phyloP scores from a whole-genome alignment of 2,329 filamentous ascomycete species.

The Epicoccum nigrum region DNA sequence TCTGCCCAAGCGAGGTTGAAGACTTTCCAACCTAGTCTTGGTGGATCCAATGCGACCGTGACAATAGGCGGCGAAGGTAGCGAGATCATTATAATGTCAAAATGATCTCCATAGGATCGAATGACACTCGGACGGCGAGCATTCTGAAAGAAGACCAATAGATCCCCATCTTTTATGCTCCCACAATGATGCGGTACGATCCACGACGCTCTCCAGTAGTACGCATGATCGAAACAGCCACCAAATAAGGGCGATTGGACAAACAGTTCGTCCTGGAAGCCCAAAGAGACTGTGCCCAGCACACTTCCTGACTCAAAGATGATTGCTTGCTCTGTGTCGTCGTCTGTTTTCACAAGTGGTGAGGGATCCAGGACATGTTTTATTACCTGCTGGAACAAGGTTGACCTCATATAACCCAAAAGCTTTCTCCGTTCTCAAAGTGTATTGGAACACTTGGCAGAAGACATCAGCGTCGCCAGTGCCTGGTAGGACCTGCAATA shows the following conservation, averaged over 20 bases:
- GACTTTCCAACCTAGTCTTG: background rate
- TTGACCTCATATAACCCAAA: constrained; percentile 3
- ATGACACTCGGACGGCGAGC: background rate
- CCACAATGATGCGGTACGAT: background rate
- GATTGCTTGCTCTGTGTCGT: background rate
- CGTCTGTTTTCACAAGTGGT: background rate
- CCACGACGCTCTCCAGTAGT: background rate
- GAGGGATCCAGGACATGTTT: background rate
- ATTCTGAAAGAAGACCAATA: background rate
- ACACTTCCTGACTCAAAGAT: background rate
- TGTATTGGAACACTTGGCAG: background rate
- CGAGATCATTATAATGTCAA: background rate
- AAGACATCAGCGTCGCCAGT: background rate
- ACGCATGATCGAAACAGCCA: background rate
- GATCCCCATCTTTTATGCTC: background rate
- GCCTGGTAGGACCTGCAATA: background rate
- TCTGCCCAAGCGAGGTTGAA: background rate
- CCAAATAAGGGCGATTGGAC: background rate
- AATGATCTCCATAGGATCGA: background rate
- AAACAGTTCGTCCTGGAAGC: background rate
- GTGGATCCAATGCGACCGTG: background rate
- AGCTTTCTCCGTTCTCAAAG: background rate
- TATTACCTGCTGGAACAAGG: background rate
- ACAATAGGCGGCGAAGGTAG: background rate
- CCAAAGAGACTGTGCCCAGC: background rate